Evolutionary conservation across 257 asterid genomes (phyloP).

Genomic region (Agastache rugosa): DNA sequence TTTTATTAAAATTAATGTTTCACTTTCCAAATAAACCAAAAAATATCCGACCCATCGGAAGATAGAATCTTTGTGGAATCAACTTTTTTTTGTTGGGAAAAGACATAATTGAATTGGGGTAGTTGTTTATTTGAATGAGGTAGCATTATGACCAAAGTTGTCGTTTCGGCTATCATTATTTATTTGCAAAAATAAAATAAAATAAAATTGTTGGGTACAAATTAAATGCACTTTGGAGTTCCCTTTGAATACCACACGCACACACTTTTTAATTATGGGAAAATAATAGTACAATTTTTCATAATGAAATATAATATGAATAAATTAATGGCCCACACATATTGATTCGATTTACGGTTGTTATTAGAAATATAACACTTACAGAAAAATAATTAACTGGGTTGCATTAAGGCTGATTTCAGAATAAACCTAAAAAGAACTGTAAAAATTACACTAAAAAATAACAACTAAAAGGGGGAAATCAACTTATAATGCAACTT

Average conservation of each 20-base stretch:
- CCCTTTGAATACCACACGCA: not conserved
- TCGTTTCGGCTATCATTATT: not conserved
- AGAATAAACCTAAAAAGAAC: too few relatives aligned
- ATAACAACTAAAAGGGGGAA: not conserved
- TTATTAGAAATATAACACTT: too few relatives aligned
- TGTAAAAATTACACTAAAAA: too few relatives aligned
- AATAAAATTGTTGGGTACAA: not conserved
- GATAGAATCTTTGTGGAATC: constrained; percentile 5
- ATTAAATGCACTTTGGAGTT: not conserved
- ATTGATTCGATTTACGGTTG: too few relatives aligned
- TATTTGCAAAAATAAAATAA: not conserved
- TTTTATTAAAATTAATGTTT: not conserved
- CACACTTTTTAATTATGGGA: not conserved
- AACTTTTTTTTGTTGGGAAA: not conserved
- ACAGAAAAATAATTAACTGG: too few relatives aligned
- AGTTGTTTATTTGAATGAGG: not conserved
- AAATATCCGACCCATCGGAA: not conserved
- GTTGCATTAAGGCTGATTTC: too few relatives aligned
- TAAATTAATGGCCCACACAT: too few relatives aligned
- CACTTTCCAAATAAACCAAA: not conserved
- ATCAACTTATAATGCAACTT: not conserved
- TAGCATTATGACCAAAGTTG: not conserved
- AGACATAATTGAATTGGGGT: not conserved
- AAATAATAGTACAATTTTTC: not conserved
- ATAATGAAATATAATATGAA: too few relatives aligned